Conservation (phyloP, 148 eudicot genomes). For the Rhododendron simsii region DNA sequence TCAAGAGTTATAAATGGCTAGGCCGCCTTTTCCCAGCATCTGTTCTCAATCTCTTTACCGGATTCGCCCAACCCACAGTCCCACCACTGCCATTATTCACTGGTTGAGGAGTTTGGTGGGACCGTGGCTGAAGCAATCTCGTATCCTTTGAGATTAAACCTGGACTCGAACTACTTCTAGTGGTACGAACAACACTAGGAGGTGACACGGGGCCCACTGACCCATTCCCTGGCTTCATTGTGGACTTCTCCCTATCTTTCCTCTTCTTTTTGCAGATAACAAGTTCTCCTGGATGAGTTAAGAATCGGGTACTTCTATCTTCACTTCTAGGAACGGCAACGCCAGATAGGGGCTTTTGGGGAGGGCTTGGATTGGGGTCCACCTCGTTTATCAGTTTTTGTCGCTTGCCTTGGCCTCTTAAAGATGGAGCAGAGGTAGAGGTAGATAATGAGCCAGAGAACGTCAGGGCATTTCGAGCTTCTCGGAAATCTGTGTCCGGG, state of each 20-base stretch:
- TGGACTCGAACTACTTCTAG: constrained; percentile 47
- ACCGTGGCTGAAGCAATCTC: constrained; percentile 28
- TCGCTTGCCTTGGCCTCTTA: constrained; percentile 56
- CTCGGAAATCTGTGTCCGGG: constrained; percentile 74
- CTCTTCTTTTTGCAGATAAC: constrained; percentile 93
- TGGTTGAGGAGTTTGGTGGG: constrained; percentile 44
- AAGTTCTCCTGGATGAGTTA: constrained; percentile 88
- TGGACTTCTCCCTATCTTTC: constrained; percentile 76
- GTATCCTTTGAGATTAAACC: constrained; percentile 10
- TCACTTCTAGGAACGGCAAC: constrained; percentile 32
- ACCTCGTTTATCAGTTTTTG: constrained; percentile 53
- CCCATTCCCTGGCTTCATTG: constrained; percentile 42
- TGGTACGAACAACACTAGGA: constrained; percentile 49
- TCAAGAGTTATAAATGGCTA: constrained; percentile 51
- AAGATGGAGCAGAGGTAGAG: constrained; percentile 42
- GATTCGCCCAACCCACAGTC: constrained; percentile 75
- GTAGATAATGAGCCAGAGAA: constrained; percentile 47
- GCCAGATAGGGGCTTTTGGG: constrained; percentile 48
- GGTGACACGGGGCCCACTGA: constrained; percentile 78
- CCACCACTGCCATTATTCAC: constrained; percentile 42
- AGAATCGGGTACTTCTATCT: constrained; percentile 35
- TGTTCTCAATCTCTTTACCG: constrained; percentile 80
- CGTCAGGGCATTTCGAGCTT: constrained; percentile 60
- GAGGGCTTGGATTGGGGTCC: constrained; percentile 45
- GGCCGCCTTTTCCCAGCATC: constrained; percentile 81